These are phyloP conservation scores for Rhododendron williamsianum DNA, from an alignment of 148 eudicot species.

Conservation along the genomic window DNA sequence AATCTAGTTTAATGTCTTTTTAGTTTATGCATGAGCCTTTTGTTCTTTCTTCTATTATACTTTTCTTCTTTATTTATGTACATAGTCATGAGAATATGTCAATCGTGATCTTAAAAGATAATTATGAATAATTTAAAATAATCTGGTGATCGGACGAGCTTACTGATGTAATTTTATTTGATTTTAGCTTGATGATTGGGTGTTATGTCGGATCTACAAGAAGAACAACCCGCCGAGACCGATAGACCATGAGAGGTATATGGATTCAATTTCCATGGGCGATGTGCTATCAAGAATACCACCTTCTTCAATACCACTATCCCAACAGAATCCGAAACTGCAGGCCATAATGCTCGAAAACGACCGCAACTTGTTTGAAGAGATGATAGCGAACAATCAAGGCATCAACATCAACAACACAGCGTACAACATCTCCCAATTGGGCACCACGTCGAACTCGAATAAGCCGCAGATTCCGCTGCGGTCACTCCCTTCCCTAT, in stretches of 20 bases:
- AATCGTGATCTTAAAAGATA: background rate
- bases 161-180: background rate
- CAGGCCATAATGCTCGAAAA: conserved; percentile 20
- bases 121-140: too few relatives aligned
- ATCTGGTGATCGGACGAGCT: background rate
- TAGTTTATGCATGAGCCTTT: conserved; percentile 4
- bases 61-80: background rate
- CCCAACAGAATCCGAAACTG: conserved; percentile 7
- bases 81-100: background rate
- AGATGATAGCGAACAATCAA: conserved; percentile 21
- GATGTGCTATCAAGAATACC: conserved; percentile 27
- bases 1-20: background rate
- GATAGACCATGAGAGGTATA: conserved; percentile 55
- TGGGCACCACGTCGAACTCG: background rate
- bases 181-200: conserved; percentile 81
- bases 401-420: background rate
- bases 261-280: conserved; percentile 26
- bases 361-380: conserved; percentile 36
- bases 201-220: conserved; percentile 81
- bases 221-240: conserved; percentile 48
- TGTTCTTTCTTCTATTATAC: background rate
- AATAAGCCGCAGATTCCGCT: conserved; percentile 15
- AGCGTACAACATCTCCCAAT: conserved; percentile 1
- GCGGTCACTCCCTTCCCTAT: conserved; percentile 22
- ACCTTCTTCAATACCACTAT: conserved; percentile 9